Conservation (phyloP, 2,329 filamentous ascomycete species). For the Penicillium paneum region DNA sequence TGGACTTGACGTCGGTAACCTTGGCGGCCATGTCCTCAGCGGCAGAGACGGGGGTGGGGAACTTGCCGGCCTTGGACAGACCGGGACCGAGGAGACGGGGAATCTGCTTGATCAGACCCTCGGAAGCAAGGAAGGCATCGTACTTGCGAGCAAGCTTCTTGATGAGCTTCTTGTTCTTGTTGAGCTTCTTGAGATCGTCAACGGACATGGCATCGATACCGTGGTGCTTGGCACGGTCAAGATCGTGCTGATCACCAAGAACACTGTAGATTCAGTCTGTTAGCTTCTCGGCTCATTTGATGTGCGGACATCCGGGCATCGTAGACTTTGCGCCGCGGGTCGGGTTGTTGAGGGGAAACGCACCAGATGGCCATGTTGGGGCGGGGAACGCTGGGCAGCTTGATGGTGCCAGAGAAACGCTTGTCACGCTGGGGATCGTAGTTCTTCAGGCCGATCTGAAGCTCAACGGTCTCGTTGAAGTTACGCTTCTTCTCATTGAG, state of each 20-base stretch:
- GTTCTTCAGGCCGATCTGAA: slow-evolving; percentile 95
- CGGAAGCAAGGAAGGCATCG: slow-evolving; percentile 97
- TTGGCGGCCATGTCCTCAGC: slow-evolving; percentile 87
- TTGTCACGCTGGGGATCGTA: slow-evolving; percentile 99
- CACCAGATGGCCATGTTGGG: slow-evolving; percentile 86
- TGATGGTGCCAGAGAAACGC: slow-evolving; percentile 99
- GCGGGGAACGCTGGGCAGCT: slow-evolving; percentile 85
- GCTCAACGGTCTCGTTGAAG: slow-evolving; percentile 85
- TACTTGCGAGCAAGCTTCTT: slow-evolving; percentile 99
- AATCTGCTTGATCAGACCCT: slow-evolving; percentile 98
- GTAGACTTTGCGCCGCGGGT: not conserved
- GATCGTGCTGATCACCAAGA: slow-evolving; percentile 94
- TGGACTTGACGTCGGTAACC: slow-evolving; percentile 99
- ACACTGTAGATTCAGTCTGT: slow-evolving; percentile 53
- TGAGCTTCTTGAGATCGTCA: slow-evolving; percentile 99
- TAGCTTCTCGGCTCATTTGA: not conserved
- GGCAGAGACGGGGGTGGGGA: slow-evolving; percentile 98
- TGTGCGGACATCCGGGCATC: not conserved
- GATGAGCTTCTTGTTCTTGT: slow-evolving; percentile 99
- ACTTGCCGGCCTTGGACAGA: slow-evolving; percentile 99
- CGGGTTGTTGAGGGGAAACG: slow-evolving; percentile 26
- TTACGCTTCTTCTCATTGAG: slow-evolving; percentile 95
- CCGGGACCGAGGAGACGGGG: slow-evolving; percentile 98
- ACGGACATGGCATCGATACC: slow-evolving; percentile 97
- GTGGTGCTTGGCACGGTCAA: slow-evolving; percentile 99